A percentile compares a stretch with the other conserved stretches of the same genome.
phyloP scores from a whole-genome alignment of 2,329 filamentous ascomycete genomes.

The Daldinia sp. region DNA sequence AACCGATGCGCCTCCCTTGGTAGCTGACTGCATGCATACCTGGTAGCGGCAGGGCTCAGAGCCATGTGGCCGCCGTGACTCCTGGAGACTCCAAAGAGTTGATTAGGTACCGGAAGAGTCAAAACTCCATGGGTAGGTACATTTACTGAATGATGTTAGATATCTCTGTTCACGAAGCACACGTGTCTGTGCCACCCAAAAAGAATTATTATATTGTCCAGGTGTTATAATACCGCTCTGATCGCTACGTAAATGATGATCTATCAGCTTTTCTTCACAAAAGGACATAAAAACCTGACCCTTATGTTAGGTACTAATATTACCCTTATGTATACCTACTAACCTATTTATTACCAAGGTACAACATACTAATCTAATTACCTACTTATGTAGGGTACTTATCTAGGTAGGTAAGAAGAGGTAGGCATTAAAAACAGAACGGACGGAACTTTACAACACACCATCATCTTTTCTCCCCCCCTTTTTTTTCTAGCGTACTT shows the following conservation, averaged over 20 bases:
- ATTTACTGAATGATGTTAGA: no score
- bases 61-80: conserved; percentile 37
- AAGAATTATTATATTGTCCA: no score
- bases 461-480: not conserved
- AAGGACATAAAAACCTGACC: not conserved
- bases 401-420: not conserved
- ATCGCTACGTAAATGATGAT: conserved; percentile 23
- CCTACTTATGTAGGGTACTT: not conserved
- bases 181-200: no score
- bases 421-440: no score
- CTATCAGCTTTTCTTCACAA: conserved; percentile 29
- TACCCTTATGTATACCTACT: no score
- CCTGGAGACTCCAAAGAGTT: conserved; percentile 7
- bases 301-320: no score
- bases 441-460: not conserved
- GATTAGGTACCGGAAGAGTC: not conserved
- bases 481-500: not conserved
- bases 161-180: no score
- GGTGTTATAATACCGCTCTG: conserved; percentile 6
- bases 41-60: conserved; percentile 22
- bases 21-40: conserved; percentile 7
- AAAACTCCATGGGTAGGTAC: not conserved
- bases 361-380: not conserved
- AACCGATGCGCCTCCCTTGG: not conserved
- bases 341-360: not conserved